Evolutionary conservation across 805 yeast species (phyloP).

Genomic region (Cephaloascus albidus): DNA sequence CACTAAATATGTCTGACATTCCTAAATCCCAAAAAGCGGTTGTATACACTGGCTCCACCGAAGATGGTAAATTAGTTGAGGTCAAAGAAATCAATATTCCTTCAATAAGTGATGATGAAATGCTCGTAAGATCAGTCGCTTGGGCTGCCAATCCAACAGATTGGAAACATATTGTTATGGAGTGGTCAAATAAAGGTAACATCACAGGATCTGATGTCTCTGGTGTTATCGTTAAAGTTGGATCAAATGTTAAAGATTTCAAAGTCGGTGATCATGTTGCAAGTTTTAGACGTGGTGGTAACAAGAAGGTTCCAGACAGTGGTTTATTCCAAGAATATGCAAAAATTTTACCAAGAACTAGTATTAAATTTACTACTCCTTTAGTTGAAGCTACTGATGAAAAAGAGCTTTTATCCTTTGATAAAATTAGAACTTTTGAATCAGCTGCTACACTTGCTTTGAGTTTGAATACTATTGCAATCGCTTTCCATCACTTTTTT

Average conservation of each 20-base stretch:
- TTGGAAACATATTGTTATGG: constrained; percentile 8
- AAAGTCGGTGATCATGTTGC: constrained; percentile 56
- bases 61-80: too few species aligned
- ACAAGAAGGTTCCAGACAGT: constrained; percentile 22
- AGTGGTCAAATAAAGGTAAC: constrained; percentile 5
- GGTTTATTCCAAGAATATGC: constrained; percentile 58
- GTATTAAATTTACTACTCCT: constrained; percentile 21
- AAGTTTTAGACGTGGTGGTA: constrained; percentile 46
- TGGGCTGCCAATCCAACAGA: constrained; percentile 13
- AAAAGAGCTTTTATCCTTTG: constrained; percentile 19
- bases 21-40: too few species aligned
- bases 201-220: constrained; percentile 17
- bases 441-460: constrained; percentile 56
- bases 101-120: constrained; percentile 20
- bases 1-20: too few species aligned
- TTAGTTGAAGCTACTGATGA: constrained; percentile 16
- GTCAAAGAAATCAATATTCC: constrained; percentile 20
- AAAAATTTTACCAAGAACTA: constrained; percentile 21
- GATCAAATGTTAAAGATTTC: constrained; percentile 16
- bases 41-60: too few species aligned
- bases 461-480: constrained; percentile 42
- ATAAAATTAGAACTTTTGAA: constrained; percentile 40
- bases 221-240: constrained; percentile 16
- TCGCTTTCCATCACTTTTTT: constrained; percentile 23
- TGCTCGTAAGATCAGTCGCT: constrained; percentile 36